Conservation (phyloP, 1,284 basidiomycete species). For the Phaffia rhodozyma region DNA sequence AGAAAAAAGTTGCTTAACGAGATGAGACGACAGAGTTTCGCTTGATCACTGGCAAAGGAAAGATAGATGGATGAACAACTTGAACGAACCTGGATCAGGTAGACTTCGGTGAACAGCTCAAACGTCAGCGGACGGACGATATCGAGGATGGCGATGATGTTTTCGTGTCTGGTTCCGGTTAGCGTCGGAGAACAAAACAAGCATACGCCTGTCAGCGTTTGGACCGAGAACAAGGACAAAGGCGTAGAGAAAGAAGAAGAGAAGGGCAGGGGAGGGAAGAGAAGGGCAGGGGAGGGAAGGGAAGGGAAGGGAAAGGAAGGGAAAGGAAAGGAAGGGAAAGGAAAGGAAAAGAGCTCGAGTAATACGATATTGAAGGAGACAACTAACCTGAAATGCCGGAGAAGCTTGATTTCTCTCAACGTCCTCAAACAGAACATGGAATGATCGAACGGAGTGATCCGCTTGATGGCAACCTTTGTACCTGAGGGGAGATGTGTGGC, state of each 20-base stretch:
- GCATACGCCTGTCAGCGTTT: too few relatives aligned
- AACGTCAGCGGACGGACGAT: slow-evolving; percentile 53
- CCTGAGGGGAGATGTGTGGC: slow-evolving; percentile 53
- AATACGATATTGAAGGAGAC: too few relatives aligned
- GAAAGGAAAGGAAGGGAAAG: too few relatives aligned
- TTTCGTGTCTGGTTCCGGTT: slow-evolving; percentile 56
- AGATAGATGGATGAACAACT: background rate
- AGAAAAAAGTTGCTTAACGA: background rate
- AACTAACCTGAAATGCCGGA: slow-evolving; percentile 47
- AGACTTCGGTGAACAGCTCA: slow-evolving; percentile 63
- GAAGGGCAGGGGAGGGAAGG: background rate
- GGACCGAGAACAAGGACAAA: too few relatives aligned
- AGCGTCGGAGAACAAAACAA: too few relatives aligned
- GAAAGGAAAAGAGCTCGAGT: too few relatives aligned
- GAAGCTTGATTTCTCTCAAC: slow-evolving; percentile 76
- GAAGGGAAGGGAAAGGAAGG: too few relatives aligned
- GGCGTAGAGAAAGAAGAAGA: too few relatives aligned
- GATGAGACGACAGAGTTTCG: background rate
- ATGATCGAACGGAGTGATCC: slow-evolving; percentile 75
- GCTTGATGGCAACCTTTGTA: slow-evolving; percentile 62
- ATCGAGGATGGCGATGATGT: slow-evolving; percentile 75
- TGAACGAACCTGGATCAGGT: slow-evolving; percentile 47
- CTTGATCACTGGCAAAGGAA: background rate
- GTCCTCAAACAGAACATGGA: slow-evolving; percentile 78
- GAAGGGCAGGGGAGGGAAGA: too few relatives aligned